Evolutionary conservation across 164 flowering plant genomes (phyloP).

Genomic region (Tetrastigma voinierianum): DNA sequence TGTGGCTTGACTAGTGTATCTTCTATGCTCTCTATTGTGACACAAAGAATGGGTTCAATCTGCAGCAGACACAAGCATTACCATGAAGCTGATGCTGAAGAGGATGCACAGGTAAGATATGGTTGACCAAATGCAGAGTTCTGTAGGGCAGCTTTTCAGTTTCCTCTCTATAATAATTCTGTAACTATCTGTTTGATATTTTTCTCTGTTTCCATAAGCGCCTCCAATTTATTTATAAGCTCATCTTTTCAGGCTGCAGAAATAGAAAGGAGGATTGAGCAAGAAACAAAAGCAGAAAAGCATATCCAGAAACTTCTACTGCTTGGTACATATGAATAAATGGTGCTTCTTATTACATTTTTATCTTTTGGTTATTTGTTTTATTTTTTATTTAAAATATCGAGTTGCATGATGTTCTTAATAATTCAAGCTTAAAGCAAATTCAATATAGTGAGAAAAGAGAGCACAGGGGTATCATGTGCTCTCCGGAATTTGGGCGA

Average conservation of each 20-base stretch:
- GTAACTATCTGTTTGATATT: neutral
- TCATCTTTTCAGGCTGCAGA: slow-evolving; percentile 73
- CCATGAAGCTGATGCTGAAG: slow-evolving; percentile 64
- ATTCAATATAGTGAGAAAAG: too few relatives aligned
- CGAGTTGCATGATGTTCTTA: neutral
- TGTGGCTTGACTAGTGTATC: slow-evolving; percentile 19
- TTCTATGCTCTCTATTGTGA: slow-evolving; percentile 52
- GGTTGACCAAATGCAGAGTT: neutral
- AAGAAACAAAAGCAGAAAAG: slow-evolving; percentile 89
- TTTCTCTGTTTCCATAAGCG: neutral
- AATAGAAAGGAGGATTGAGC: slow-evolving; percentile 92
- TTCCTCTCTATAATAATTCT: neutral
- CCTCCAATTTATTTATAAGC: neutral
- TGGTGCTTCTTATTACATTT: neutral
- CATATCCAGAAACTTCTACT: slow-evolving; percentile 91
- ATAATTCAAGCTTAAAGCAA: neutral
- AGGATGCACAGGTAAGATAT: slow-evolving; percentile 70
- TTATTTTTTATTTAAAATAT: too few relatives aligned
- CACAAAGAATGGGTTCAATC: slow-evolving; percentile 74
- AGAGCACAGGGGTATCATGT: too few relatives aligned
- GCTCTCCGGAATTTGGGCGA: too few relatives aligned
- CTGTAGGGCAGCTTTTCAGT: neutral
- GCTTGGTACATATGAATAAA: slow-evolving; percentile 53
- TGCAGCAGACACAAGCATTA: slow-evolving; percentile 69
- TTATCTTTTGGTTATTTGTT: too few relatives aligned